A percentile compares a stretch with the other conserved stretches of the same genome.
Conservation (phyloP, 169 alveolate species). For the Plasmodium berghei region DNA sequence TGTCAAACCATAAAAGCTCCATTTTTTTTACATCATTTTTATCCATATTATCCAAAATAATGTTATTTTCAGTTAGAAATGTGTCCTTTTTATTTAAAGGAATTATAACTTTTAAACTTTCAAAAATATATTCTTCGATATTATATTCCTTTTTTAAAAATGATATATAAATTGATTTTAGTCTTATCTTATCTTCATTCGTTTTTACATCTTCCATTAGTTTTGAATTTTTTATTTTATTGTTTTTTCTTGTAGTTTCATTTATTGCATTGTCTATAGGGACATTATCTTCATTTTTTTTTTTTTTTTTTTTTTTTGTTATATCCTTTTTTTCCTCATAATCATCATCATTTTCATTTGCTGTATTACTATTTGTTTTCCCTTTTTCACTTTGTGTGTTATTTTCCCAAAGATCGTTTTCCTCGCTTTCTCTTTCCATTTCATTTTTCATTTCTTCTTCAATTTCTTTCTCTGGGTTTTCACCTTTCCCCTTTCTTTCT, state of each 20-base stretch:
- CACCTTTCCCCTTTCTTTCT: not conserved
- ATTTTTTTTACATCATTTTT: constrained; percentile 45
- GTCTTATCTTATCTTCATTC: constrained; percentile 50
- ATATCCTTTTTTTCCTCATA: not conserved
- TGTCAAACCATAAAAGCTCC: constrained; percentile 64
- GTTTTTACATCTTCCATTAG: constrained; percentile 52
- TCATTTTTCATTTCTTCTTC: constrained; percentile 3
- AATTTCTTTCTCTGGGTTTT: not conserved
- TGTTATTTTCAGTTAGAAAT: constrained; percentile 32
- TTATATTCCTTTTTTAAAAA: constrained; percentile 61
- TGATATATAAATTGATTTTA: constrained; percentile 54
- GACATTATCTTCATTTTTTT: constrained; percentile 23
- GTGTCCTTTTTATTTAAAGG: constrained; percentile 37
- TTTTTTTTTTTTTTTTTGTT: constrained; percentile 13
- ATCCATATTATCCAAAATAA: constrained; percentile 34
- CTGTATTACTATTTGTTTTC: not conserved
- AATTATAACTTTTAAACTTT: constrained; percentile 52
- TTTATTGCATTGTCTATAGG: not conserved
- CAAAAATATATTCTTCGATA: constrained; percentile 55
- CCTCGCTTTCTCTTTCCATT: constrained; percentile 3
- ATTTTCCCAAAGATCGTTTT: constrained; percentile 1
- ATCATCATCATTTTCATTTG: not conserved
- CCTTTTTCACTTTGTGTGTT: not conserved
- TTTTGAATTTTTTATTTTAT: constrained; percentile 57
- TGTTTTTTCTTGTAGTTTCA: constrained; percentile 16